Base-by-base conservation (phyloP, 176 grass and related monocot species). In the Dactylis glomerata region DNA sequence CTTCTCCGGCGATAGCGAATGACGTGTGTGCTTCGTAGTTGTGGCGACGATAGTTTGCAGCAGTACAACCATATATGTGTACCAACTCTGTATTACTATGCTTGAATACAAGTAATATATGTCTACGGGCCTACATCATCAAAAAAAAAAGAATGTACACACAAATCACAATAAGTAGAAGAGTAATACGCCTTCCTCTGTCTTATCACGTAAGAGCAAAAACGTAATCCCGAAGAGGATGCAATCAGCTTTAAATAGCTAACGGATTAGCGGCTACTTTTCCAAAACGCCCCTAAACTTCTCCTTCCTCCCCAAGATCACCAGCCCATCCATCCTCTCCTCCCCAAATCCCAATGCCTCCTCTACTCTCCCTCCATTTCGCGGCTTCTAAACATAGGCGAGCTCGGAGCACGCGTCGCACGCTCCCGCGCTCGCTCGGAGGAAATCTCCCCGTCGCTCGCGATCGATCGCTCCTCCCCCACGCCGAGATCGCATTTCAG, bases 321-420 rank as follows among this genome's bases (percentile, higher is more conserved):
- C 61, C 4, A 15, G 10, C n/a, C n/a, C n/a, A n/a, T 23, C 54
- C 80, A 23, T 5, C 22, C 23, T 13, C 69, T 28, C 37, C 5
- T 30, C 36, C 38, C 56, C 44, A 77, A 59, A 59, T 59, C 34
- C 33, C 74, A 76, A 27, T 61, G 8, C 34, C 34, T 5, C 26
- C 14, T 73, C 69, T 16, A 5, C 22, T 73, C 69, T 16, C 86
- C 61, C 45, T 51, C 12, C 83, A 36, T 77, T 82, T 77, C 63
- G 51, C 83, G 63, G 68, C 41, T 56, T 34, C 88, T 77, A 86
- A 89, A 89, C 78, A 82, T 86, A 89, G 78, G 72, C 88, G 47
- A 84, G 76, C 76, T 85, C 36, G 69, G 16, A n/a, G 82, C 62
- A 68, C 30, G 31, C 67, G 66, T 38, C 52, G 75, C 75, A 57